Evolutionary conservation across 768 basidiomycete genomes (phyloP), one percentile per base, ranked within the genome.

Genomic region (Termitomyces heimii): DNA sequence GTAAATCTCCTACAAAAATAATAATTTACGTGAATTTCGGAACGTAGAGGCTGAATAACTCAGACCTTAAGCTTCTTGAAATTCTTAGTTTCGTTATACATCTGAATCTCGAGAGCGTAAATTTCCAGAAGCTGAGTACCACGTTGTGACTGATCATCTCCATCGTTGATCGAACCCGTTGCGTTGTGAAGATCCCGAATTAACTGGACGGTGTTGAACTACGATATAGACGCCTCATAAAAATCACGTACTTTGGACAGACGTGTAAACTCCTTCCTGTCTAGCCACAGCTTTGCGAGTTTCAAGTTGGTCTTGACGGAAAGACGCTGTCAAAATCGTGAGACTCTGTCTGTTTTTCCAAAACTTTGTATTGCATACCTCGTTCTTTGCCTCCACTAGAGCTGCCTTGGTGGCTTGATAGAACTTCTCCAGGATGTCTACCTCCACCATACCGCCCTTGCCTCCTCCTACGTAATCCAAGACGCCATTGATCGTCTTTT

Each of bases 401-500:
- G 94, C 93, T 55, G 84, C 83, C 68, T 92, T 89, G 2, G 97
- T 99, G 0, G 81, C 91, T 65, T 96, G 90, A 72, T 99, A 99
- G 76, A 98, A 99, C 62, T 86, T 86, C 71, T 98, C 94, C 49
- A 99, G 77, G 9, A 94, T 83, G 57, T 90, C 89, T 10, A 97
- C 89, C 58, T 89, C 88, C 4, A 90, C 82, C 3, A 75, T 75
- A 2, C 88, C 90, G 20, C 88, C 85, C 69, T 89, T 89, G 49
- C 88, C 84, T 47, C 94, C 94, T 12, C 94, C 94, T 40, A 98
- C 97, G 64, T 98, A 98, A 70, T 99, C 97, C 62, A 99, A 77
- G 62, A 99, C 97, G 55, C 92, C 91, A 68, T 99, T 99, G 77
- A 99, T 99, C 18, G 92, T 89, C 78, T 98, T 99, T 72, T 99